Base-by-base conservation (phyloP, 306 rosid genomes). In the Glycyrrhiza uralensis region DNA sequence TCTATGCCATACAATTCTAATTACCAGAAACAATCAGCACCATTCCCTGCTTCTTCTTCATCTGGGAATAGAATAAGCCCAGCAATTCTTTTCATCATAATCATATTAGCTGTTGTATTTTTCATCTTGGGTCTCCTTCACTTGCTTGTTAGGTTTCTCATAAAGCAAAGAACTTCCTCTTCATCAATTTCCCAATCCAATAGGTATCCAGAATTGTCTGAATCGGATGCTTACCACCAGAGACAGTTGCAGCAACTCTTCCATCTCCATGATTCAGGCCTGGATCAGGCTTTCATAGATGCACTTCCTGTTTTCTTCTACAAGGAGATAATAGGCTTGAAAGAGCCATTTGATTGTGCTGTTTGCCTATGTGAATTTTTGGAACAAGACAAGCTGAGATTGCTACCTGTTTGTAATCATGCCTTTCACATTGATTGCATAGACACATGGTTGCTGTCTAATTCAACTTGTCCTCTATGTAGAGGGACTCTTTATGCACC, bases 391-490 rank as follows among this genome's bases (percentile, higher is more conserved):
- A 87, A 85, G 80, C 38, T 93, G 33, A 88, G 98, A 74, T 76
- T 93, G 82, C 85, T 93, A 12, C 97, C 98, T 3, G 13, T 78
- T 55, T 93, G 97, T 71, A 91, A 89, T 41, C 98, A 93, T 85
- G 98, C 98, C 75, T 93, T 93, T 54, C 98, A 90, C 77, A 80
- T 93, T 41, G 86, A 85, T 55, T 91, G 98, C 80, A 91, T 93
- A 76, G 98, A 91, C 78, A 89, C 97, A 58, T 93, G 98, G 98
- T 76, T 93, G 60, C 59, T 93, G 61, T 91, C 97, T 35, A 93
- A 93, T 79, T 87, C 98, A 75, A 87, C 97, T 58, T 93, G 96
- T 74, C 98, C 98, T 75, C 92, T 93, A 41, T 93, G 97, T 86
- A 89, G 98, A 86, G 91, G 94, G 20, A 74, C 89, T 35, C 88